Evolutionary conservation across 257 asterid species (phyloP), one percentile per base, ranked within the genome.

Genomic region (Nicotiana undulata): DNA sequence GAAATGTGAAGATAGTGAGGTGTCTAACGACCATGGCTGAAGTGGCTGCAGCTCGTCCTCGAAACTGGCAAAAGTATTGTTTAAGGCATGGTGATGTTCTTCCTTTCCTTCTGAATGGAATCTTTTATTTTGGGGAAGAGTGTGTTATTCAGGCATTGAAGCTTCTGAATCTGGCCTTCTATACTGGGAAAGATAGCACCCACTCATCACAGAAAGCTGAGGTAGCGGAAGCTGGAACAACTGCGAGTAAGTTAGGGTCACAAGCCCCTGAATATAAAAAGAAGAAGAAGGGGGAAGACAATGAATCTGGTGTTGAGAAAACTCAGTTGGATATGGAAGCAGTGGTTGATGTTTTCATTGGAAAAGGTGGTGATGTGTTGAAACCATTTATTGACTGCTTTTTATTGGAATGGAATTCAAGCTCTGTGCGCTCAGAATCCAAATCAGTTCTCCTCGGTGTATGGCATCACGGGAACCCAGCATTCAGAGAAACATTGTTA

Each of bases 11-110:
- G 89, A 90, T 96, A 77, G 98, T 96, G 85, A 96, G 92, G 80
- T 92, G 95, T 80, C 97, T 96, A 77, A 86, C 92, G 32, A 90
- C 94, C 81, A 89, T 96, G 84, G 98, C 98, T 80, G 99, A 96
- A 85, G 98, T 96, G 77, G 93, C 98, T 77, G 90, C 94, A 55
- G 93, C 99, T 12, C 91, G 99, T 31, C 99, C 99, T 59, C 90
- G 98, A 70, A 96, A 96, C 85, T 96, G 99, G 99, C 99, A 96
- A 91, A 96, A 96, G 87, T 96, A 91, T 84, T 92, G 98, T 88
- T 82, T 87, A 85, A 91, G 92, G 91, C 95, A 94, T 88, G 85
- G 82, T 63, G 99, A 92, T 84, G 87, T 96, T 85, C 85, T 96
- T 76, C 89, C 98, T 53, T 92, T 89, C 83, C 91, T 94, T 83